Conservation (phyloP, 2,329 filamentous ascomycete species). For the Exophiala xenobiotica region DNA sequence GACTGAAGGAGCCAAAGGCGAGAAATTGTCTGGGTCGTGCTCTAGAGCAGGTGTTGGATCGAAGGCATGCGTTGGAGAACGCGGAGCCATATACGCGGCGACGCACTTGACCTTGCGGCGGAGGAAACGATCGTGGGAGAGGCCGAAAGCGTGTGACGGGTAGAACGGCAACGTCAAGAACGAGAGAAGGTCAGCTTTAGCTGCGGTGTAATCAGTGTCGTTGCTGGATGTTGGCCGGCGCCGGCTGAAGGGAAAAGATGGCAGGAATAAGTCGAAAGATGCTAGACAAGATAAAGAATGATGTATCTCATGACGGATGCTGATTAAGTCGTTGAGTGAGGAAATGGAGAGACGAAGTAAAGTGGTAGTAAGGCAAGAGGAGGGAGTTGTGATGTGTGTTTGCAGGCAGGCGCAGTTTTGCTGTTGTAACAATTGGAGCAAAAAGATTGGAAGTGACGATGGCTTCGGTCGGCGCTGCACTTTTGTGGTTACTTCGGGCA, state of each 20-base stretch:
- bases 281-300: not conserved
- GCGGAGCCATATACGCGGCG: conserved; percentile 23
- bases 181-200: not conserved
- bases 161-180: not conserved
- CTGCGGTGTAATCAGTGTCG: no score
- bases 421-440: not conserved
- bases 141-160: not conserved
- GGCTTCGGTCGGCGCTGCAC: not conserved
- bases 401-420: conserved; percentile 1
- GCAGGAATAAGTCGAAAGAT: not conserved
- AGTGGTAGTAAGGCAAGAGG: not conserved
- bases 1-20: conserved; percentile 20
- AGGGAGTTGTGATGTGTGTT: not conserved
- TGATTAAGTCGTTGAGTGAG: not conserved
- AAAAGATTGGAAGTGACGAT: conserved; percentile 2
- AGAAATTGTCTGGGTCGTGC: conserved; percentile 26
- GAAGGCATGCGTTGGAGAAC: conserved; percentile 28
- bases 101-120: not conserved
- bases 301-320: not conserved
- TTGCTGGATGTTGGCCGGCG: no score
- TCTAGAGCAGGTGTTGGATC: conserved; percentile 30
- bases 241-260: no score
- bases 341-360: not conserved
- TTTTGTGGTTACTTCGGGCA: no score
- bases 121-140: not conserved